Evolutionary conservation across 345 rosid genomes (phyloP).

Genomic region (Arabidopsis suecica): DNA sequence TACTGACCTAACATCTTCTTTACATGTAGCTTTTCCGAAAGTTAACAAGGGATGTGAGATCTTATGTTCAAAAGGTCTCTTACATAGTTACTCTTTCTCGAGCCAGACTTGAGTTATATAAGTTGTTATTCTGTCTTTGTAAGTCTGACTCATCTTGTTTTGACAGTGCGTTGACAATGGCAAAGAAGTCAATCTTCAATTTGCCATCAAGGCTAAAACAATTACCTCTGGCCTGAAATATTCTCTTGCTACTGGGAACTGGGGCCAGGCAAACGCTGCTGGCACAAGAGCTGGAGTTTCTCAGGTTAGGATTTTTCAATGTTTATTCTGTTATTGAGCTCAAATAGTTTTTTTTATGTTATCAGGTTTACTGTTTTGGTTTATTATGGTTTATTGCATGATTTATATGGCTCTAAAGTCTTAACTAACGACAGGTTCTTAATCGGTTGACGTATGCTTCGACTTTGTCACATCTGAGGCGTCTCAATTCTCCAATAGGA

Average conservation of each 20-base stretch:
- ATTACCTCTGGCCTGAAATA: conserved; percentile 97
- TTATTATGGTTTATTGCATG: conserved; percentile 3
- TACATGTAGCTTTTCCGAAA: conserved; percentile 87
- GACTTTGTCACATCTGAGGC: conserved; percentile 91
- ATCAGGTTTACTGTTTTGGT: conserved; percentile 20
- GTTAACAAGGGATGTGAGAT: conserved; percentile 92
- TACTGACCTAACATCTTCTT: conserved; percentile 23
- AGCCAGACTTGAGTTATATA: not conserved
- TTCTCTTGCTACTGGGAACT: conserved; percentile 97
- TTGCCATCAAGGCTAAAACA: conserved; percentile 97
- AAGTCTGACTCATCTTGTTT: conserved; percentile 27
- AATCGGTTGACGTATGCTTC: conserved; percentile 97
- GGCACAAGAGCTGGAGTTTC: conserved; percentile 99
- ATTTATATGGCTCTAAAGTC: conserved; percentile 18
- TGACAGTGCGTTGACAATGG: conserved; percentile 93
- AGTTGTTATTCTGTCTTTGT: conserved; percentile 32
- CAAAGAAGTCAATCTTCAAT: conserved; percentile 95
- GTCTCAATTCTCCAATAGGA: conserved; percentile 96
- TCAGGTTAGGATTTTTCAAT: conserved; percentile 59
- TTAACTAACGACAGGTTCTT: conserved; percentile 61
- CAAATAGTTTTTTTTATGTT: conserved; percentile 11
- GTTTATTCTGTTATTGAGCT: conserved; percentile 5
- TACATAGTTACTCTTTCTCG: conserved; percentile 25
- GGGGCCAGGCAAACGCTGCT: conserved; percentile 99
- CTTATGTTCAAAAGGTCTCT: conserved; percentile 94